A percentile compares a stretch with the other conserved stretches of the same genome.
Conservation (phyloP, 83 land plant genomes). For the Thuja plicata region DNA sequence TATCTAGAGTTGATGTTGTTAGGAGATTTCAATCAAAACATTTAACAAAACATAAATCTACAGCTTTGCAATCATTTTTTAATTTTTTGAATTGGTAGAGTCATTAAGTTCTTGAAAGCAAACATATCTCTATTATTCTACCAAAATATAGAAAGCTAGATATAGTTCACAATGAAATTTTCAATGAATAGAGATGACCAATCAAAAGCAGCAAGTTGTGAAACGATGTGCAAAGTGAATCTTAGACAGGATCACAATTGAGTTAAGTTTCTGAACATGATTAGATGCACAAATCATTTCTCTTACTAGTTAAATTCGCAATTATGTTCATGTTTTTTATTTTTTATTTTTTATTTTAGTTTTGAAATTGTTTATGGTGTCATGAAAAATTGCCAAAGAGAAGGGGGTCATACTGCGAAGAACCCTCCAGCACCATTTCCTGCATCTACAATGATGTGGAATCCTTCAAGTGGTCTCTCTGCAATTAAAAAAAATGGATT, state of each 20-base stretch:
- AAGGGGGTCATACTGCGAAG: conserved; percentile 66
- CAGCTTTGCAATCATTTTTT: neutral
- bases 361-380: neutral
- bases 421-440: conserved; percentile 99
- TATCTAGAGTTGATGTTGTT: neutral
- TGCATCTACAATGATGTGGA: conserved; percentile 96
- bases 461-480: conserved; percentile 98
- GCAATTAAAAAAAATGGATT: conserved; percentile 19
- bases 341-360: neutral
- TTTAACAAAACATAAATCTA: neutral
- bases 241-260: neutral
- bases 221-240: neutral
- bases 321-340: neutral
- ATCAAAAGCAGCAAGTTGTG: neutral
- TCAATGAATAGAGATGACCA: neutral
- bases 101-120: neutral
- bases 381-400: neutral
- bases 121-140: neutral
- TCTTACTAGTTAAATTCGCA: neutral
- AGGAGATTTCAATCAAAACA: neutral
- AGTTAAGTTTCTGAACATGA: neutral
- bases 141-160: neutral
- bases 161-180: neutral
- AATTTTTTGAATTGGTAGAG: neutral
- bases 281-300: neutral